Evolutionary conservation across 2,329 filamentous ascomycete species (phyloP).

Genomic region (Pestalotiopsis sp.): DNA sequence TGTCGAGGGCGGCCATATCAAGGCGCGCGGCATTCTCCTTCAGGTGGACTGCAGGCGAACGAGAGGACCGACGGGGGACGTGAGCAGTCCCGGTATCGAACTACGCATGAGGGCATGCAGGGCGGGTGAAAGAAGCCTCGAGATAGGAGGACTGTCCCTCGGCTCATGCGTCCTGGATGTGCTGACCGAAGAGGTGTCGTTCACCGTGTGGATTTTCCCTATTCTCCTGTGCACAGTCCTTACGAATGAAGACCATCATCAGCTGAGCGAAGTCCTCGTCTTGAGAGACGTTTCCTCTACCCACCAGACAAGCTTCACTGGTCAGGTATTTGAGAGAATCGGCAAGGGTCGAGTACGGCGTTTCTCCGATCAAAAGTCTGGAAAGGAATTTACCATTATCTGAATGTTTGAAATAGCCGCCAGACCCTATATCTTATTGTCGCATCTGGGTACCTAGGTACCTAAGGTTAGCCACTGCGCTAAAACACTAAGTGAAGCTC

Average conservation of each 20-base stretch:
- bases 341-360: neutral
- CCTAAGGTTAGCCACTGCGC: too few species aligned
- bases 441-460: too few species aligned
- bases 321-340: neutral
- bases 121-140: neutral
- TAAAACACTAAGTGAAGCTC: too few species aligned
- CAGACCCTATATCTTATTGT: too few species aligned
- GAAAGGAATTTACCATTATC: neutral
- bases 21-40: neutral
- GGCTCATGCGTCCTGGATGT: constrained; percentile 1
- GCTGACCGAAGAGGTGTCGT: neutral
- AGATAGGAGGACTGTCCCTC: neutral
- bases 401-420: neutral
- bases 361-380: neutral
- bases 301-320: neutral
- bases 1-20: neutral
- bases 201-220: neutral
- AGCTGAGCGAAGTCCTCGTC: neutral
- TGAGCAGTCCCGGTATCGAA: neutral
- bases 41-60: neutral
- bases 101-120: neutral
- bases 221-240: neutral
- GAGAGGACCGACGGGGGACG: neutral
- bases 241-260: neutral
- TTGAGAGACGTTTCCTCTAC: neutral